Conservation (phyloP, 2,329 filamentous ascomycete species). For the Ophiostoma sp. region DNA sequence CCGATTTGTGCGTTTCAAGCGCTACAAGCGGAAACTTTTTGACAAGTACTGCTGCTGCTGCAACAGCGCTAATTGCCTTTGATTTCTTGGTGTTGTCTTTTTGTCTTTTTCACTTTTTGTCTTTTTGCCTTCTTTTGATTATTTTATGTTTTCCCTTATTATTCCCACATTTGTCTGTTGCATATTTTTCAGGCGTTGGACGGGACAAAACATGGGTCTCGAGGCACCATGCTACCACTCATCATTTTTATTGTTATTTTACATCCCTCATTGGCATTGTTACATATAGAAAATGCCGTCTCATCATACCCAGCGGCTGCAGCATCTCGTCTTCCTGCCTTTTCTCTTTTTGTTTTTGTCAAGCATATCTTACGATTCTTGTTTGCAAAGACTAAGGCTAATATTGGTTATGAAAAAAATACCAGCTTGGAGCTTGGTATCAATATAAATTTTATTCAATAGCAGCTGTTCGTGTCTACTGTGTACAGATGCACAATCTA, state of each 20-base stretch:
- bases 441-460: not conserved
- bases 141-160: not conserved
- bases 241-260: not conserved
- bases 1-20: not conserved
- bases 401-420: not conserved
- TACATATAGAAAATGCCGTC: conserved; percentile 14
- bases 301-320: conserved; percentile 15
- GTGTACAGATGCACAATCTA: not conserved
- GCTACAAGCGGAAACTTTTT: not conserved
- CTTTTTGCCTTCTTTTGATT: not conserved
- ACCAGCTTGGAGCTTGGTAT: conserved; percentile 5
- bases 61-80: not conserved
- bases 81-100: not conserved
- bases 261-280: conserved; percentile 7
- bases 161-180: conserved; percentile 2
- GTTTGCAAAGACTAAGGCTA: not conserved
- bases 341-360: not conserved
- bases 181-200: not conserved
- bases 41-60: not conserved
- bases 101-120: not conserved
- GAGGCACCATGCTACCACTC: not conserved
- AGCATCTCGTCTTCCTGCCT: not conserved
- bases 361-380: not conserved
- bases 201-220: not conserved
- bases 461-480: too few species aligned